phyloP scores from a whole-genome alignment of 2,329 filamentous ascomycete species.

The Delphinella strobiligena region DNA sequence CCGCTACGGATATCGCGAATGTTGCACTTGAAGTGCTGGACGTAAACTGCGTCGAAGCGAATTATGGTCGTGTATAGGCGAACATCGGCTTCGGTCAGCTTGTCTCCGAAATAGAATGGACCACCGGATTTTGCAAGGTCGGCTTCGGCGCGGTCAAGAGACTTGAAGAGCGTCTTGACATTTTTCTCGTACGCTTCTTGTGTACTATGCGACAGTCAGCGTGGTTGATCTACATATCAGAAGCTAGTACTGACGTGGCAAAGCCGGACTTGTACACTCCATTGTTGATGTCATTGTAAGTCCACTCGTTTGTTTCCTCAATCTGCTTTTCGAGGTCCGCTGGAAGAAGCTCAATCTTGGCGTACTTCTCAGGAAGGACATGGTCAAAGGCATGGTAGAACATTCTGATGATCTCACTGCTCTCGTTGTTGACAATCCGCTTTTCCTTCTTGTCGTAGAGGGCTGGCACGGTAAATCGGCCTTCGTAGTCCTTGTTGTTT shows the following conservation, averaged over 20 bases:
- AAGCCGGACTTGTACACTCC: slow-evolving; percentile 40
- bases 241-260: slow-evolving; percentile 24
- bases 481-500: slow-evolving; percentile 57
- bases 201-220: slow-evolving; percentile 19
- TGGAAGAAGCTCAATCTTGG: slow-evolving; percentile 33
- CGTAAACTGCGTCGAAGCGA: slow-evolving; percentile 44
- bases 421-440: slow-evolving; percentile 74
- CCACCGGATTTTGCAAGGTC: slow-evolving; percentile 29
- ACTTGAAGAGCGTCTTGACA: slow-evolving; percentile 34
- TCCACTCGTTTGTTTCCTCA: slow-evolving; percentile 40
- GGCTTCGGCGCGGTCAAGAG: slow-evolving; percentile 35
- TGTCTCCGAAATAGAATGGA: slow-evolving; percentile 35
- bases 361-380: slow-evolving; percentile 28
- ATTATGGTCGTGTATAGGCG: slow-evolving; percentile 49
- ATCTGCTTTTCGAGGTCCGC: slow-evolving; percentile 31
- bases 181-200: slow-evolving; percentile 38
- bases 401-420: slow-evolving; percentile 81
- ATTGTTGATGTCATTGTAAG: slow-evolving; percentile 28
- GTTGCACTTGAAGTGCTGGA: slow-evolving; percentile 64
- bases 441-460: slow-evolving; percentile 56
- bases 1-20: slow-evolving; percentile 72
- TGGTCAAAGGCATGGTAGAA: slow-evolving; percentile 64
- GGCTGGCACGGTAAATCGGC: slow-evolving; percentile 76
- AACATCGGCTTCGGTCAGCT: slow-evolving; percentile 37
- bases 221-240: neutral